Evolutionary conservation across 495 filamentous ascomycete species (phyloP).

Genomic region (Daldinia loculata): DNA sequence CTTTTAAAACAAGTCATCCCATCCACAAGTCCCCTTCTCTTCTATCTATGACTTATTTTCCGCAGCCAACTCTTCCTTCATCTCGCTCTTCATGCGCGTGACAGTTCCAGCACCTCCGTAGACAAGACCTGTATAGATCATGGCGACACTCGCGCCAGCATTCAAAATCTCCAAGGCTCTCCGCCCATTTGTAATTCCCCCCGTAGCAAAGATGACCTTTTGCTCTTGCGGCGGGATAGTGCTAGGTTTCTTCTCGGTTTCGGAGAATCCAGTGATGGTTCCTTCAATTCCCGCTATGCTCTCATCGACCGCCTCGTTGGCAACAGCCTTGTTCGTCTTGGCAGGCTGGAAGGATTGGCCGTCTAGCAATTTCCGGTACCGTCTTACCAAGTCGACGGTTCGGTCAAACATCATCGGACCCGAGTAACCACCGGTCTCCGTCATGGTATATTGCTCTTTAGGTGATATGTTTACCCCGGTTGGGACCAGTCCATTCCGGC

Average conservation of each 20-base stretch:
- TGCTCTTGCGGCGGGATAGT: conserved; percentile 44
- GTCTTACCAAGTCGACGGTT: conserved; percentile 76
- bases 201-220: conserved; percentile 91
- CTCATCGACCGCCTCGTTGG: conserved; percentile 46
- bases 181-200: conserved; percentile 85
- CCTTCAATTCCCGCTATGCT: conserved; percentile 43
- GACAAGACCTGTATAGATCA: conserved; percentile 81
- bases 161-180: conserved; percentile 81
- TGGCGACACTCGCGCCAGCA: conserved; percentile 86
- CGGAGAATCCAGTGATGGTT: conserved; percentile 39
- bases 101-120: conserved; percentile 89
- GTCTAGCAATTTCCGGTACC: conserved; percentile 81
- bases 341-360: conserved; percentile 46
- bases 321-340: conserved; percentile 32
- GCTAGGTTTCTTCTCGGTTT: conserved; percentile 37
- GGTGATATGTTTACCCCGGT: conserved; percentile 67
- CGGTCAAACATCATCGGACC: conserved; percentile 86
- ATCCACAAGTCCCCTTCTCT: neutral
- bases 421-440: conserved; percentile 87
- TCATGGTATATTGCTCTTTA: conserved; percentile 71
- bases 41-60: conserved; percentile 24
- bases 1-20: conserved; percentile 3
- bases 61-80: conserved; percentile 61
- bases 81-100: conserved; percentile 85
- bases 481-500: conserved; percentile 73